A percentile compares a stretch with the other conserved stretches of the same genome.
Conservation (phyloP, 2,329 filamentous ascomycete genomes). For the Alternaria rosae region DNA sequence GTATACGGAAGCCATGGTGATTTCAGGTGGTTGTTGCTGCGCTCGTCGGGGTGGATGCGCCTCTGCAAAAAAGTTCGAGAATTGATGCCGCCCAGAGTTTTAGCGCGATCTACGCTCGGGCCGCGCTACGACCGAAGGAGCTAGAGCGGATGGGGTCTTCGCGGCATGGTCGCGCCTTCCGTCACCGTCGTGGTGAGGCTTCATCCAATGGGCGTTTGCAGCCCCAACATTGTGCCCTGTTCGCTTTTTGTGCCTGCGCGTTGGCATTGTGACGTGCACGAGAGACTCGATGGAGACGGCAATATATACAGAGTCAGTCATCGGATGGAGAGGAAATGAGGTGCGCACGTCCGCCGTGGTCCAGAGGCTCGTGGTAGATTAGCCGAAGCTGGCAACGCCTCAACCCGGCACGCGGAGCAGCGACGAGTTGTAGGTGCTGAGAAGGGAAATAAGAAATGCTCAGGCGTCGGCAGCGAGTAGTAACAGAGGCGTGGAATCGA, state of each 20-base stretch:
- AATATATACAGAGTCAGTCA: not conserved
- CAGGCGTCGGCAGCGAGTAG: not conserved
- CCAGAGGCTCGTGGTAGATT: constrained; percentile 15
- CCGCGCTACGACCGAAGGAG: constrained; percentile 13
- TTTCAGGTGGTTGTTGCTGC: constrained; percentile 19
- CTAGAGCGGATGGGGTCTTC: not conserved
- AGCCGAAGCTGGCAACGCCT: constrained; percentile 27
- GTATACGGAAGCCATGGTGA: constrained; percentile 64
- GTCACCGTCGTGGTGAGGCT: constrained; percentile 25
- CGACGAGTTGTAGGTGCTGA: constrained; percentile 8
- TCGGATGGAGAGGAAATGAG: not conserved
- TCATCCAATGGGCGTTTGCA: constrained; percentile 27
- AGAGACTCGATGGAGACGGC: not conserved
- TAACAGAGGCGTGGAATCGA: not conserved
- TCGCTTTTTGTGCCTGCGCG: constrained; percentile 9
- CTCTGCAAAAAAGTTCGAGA: constrained; percentile 32
- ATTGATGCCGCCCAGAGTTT: constrained; percentile 35
- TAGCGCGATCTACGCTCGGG: constrained; percentile 26
- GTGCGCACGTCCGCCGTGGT: not conserved
- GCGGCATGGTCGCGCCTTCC: constrained; percentile 31
- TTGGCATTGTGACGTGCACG: constrained; percentile 10
- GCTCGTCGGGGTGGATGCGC: constrained; percentile 18
- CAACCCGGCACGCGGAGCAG: constrained; percentile 23
- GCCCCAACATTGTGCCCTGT: constrained; percentile 19
- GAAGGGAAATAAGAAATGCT: constrained; percentile 14